These are phyloP conservation scores for Selenicereus undatus DNA, from an alignment of 148 eudicot genomes.

Conservation along the genomic window DNA sequence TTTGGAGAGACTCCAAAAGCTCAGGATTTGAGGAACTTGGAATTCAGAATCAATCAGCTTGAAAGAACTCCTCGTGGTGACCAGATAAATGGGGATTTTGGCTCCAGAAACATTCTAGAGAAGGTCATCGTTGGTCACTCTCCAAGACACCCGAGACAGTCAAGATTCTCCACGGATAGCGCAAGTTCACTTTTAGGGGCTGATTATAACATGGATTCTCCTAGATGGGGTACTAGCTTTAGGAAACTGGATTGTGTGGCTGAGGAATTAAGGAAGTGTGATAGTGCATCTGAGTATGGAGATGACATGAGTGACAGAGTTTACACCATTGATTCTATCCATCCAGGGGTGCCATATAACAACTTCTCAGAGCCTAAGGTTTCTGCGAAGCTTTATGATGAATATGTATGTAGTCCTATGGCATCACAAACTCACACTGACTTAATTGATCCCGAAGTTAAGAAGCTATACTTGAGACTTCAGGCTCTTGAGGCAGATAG, in stretches of 20 bases:
- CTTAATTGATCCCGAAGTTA: slow-evolving; percentile 60
- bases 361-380: slow-evolving; percentile 44
- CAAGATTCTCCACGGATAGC: slow-evolving; percentile 48
- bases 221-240: slow-evolving; percentile 49
- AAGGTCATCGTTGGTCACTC: slow-evolving; percentile 70
- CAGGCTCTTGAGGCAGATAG: slow-evolving; percentile 98
- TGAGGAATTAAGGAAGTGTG: slow-evolving; percentile 50
- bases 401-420: slow-evolving; percentile 47
- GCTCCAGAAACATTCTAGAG: slow-evolving; percentile 50
- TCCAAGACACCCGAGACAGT: slow-evolving; percentile 49
- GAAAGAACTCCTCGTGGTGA: slow-evolving; percentile 58
- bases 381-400: slow-evolving; percentile 44
- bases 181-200: slow-evolving; percentile 33
- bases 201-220: slow-evolving; percentile 45
- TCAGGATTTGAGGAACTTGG: slow-evolving; percentile 64
- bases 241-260: slow-evolving; percentile 40
- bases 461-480: slow-evolving; percentile 73
- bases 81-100: slow-evolving; percentile 44
- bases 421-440: slow-evolving; percentile 42
- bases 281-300: slow-evolving; percentile 54
- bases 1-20: slow-evolving; percentile 68
- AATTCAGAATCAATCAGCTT: slow-evolving; percentile 70
- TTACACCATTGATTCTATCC: slow-evolving; percentile 82
- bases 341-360: slow-evolving; percentile 46
- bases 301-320: slow-evolving; percentile 82